These are phyloP conservation scores for Priceomyces medius DNA, from an alignment of 805 yeast species.

Conservation along the genomic window DNA sequence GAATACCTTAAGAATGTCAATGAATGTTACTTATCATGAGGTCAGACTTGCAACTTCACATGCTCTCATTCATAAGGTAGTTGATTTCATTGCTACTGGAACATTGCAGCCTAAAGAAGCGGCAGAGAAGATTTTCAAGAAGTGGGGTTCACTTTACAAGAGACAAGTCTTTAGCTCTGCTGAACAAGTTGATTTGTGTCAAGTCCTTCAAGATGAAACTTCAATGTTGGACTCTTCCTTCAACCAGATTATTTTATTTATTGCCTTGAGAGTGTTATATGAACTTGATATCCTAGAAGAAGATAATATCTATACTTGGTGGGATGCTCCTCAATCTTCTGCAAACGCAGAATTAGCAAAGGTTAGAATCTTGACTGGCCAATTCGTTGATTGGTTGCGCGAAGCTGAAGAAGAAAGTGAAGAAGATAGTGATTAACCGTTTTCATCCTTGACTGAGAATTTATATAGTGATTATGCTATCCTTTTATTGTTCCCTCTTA, in stretches of 20 bases:
- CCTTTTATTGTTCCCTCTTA: too few species aligned
- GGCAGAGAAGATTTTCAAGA: conserved; percentile 65
- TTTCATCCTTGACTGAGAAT: too few species aligned
- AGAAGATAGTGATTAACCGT: conserved; percentile 30
- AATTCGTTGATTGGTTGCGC: conserved; percentile 84
- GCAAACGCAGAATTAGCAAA: conserved; percentile 42
- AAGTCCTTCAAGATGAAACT: conserved; percentile 48
- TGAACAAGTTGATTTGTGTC: conserved; percentile 74
- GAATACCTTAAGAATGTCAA: conserved; percentile 94
- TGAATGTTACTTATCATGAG: conserved; percentile 93
- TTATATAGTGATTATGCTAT: too few species aligned
- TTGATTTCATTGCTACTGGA: conserved; percentile 72
- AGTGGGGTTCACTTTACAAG: conserved; percentile 79
- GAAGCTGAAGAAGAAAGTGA: conserved; percentile 67
- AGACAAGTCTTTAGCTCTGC: conserved; percentile 81
- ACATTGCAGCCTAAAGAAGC: conserved; percentile 79
- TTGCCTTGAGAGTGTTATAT: conserved; percentile 61
- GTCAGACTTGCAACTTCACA: conserved; percentile 78
- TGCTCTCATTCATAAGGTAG: conserved; percentile 68
- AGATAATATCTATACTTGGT: conserved; percentile 79
- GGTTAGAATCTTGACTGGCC: conserved; percentile 57
- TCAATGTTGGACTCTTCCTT: conserved; percentile 35
- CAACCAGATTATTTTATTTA: conserved; percentile 49
- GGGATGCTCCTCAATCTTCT: conserved; percentile 47
- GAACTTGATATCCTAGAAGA: conserved; percentile 83